Conservation (phyloP, 2,329 filamentous ascomycete species). For the Nigrospora osmanthi region DNA sequence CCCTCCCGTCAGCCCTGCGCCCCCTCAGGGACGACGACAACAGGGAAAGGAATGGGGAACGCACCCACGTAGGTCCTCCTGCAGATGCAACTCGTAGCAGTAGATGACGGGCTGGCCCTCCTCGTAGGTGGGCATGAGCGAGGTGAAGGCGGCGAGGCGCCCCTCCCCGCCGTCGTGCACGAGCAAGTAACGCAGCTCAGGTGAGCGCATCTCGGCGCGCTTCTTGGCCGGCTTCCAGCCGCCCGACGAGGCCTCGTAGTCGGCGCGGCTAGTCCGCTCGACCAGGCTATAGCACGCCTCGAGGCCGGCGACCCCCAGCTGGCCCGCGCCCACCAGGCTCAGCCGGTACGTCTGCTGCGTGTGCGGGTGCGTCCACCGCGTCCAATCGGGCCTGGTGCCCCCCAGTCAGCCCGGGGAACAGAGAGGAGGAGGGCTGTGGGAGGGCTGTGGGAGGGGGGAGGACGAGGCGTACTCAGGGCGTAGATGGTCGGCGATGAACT, state of each 20-base stretch:
- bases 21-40: neutral
- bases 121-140: slow-evolving; percentile 67
- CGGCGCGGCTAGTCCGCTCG: slow-evolving; percentile 52
- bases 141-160: slow-evolving; percentile 47
- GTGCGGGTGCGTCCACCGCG: slow-evolving; percentile 43
- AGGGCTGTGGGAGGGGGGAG: neutral
- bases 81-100: slow-evolving; percentile 72
- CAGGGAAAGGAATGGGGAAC: slow-evolving; percentile 9
- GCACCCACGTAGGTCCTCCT: slow-evolving; percentile 45
- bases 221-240: slow-evolving; percentile 60
- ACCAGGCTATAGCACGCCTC: slow-evolving; percentile 49
- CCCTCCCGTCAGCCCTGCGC: neutral
- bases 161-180: slow-evolving; percentile 28
- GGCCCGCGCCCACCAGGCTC: slow-evolving; percentile 28
- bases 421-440: neutral
- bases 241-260: slow-evolving; percentile 54
- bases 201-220: slow-evolving; percentile 58
- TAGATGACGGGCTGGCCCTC: slow-evolving; percentile 61
- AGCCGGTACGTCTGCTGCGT: slow-evolving; percentile 33
- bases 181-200: slow-evolving; percentile 61
- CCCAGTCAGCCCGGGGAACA: neutral
- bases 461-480: slow-evolving; percentile 31
- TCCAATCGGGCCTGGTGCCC: slow-evolving; percentile 8
- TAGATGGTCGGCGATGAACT: slow-evolving; percentile 41
- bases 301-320: slow-evolving; percentile 36